Conservation (phyloP, 2,329 filamentous ascomycete genomes). For the Sporothrix brasiliensis region DNA sequence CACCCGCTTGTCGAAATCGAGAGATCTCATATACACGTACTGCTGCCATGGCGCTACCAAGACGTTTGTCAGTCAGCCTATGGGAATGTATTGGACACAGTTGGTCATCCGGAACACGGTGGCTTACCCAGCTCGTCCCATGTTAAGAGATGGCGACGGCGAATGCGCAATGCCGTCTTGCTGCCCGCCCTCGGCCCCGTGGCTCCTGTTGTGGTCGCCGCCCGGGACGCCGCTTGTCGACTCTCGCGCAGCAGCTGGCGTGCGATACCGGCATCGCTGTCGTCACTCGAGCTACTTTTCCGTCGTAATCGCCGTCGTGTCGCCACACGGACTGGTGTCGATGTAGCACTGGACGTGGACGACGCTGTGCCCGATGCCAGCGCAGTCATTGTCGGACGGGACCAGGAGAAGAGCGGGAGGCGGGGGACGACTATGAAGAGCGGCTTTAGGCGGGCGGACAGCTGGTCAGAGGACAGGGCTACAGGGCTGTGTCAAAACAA, state of each 20-base stretch:
- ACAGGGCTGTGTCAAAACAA: too few relatives aligned
- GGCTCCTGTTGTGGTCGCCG: neutral
- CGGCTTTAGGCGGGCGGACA: neutral
- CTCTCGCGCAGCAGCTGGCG: neutral
- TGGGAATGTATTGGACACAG: neutral
- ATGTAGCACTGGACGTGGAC: neutral
- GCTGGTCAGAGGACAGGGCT: neutral
- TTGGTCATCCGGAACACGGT: neutral
- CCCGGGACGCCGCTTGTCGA: neutral
- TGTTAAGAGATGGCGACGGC: neutral
- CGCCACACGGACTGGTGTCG: neutral
- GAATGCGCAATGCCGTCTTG: neutral
- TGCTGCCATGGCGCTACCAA: constrained; percentile 21
- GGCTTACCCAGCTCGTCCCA: constrained; percentile 12
- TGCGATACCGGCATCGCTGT: neutral
- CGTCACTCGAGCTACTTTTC: neutral
- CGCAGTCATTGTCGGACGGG: neutral
- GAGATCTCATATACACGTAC: neutral
- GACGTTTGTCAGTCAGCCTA: neutral
- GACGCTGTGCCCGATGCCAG: neutral
- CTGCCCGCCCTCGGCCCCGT: neutral
- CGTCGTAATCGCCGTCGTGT: neutral
- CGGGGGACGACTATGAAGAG: neutral
- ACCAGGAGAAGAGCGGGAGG: neutral
- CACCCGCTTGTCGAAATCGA: neutral